These are phyloP conservation scores for Phytopythium litorale DNA, from an alignment of 352 stramenopile genomes.

Conservation along the genomic window DNA sequence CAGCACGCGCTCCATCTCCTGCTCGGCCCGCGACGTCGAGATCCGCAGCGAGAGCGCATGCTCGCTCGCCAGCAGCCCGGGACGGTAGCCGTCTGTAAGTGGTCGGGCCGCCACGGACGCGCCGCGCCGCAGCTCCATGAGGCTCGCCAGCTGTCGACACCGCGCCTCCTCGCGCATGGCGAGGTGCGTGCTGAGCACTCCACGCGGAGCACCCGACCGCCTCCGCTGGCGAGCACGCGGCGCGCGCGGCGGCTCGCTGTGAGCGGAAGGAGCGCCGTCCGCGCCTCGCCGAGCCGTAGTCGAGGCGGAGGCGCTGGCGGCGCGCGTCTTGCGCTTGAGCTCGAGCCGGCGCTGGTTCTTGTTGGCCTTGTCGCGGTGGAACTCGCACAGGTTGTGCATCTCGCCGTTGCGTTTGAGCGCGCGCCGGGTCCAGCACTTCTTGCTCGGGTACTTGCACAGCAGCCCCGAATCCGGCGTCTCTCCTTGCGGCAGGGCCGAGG, in stretches of 20 bases:
- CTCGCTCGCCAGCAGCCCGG: neutral
- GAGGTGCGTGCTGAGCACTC: constrained; percentile 28
- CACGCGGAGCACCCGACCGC: constrained; percentile 10
- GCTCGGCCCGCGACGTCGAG: constrained; percentile 2
- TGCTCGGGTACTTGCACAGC: constrained; percentile 51
- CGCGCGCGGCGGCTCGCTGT: constrained; percentile 4
- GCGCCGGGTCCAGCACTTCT: constrained; percentile 37
- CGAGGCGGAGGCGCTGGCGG: neutral
- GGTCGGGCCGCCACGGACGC: constrained; percentile 7
- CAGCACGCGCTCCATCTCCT: constrained; percentile 11
- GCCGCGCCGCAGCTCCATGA: constrained; percentile 3
- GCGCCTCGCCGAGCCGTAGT: neutral
- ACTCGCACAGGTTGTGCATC: constrained; percentile 24
- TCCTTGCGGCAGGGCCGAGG: neutral
- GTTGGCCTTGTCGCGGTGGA: constrained; percentile 26
- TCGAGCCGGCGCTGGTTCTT: constrained; percentile 64
- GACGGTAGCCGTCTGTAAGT: neutral
- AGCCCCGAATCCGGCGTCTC: constrained; percentile 6
- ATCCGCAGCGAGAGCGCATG: neutral
- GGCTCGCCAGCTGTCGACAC: constrained; percentile 15
- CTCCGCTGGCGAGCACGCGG: constrained; percentile 7
- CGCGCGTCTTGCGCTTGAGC: constrained; percentile 28
- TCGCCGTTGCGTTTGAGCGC: constrained; percentile 32
- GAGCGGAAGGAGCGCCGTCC: neutral
- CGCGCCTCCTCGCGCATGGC: constrained; percentile 34